Percentiles rank a stretch among this genome's conserved stretches.
phyloP scores from a whole-genome alignment of 805 yeast species.

The Dipodascus geniculatus region DNA sequence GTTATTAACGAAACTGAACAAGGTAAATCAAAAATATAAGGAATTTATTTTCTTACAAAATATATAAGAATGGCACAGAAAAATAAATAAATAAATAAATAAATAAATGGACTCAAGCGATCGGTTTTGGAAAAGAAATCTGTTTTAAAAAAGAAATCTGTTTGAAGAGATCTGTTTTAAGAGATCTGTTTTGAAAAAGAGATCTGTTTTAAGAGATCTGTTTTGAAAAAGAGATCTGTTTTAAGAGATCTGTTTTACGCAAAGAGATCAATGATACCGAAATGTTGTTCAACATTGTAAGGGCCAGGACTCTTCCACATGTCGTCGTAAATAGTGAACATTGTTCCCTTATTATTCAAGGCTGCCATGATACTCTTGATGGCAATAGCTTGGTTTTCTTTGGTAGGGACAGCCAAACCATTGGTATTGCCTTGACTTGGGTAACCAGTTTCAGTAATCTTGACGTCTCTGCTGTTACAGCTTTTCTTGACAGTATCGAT shows the following conservation, averaged over 20 bases:
- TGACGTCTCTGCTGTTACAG: conserved; percentile 44
- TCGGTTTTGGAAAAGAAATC: too few species aligned
- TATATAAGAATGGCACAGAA: not conserved
- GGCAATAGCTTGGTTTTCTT: conserved; percentile 61
- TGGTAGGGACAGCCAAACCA: conserved; percentile 63
- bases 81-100: conserved; percentile 2
- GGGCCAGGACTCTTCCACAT: conserved; percentile 80
- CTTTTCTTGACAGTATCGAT: conserved; percentile 37
- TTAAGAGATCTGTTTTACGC: not conserved
- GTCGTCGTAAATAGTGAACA: conserved; percentile 74
- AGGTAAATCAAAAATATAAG: not conserved
- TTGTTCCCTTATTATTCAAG: conserved; percentile 41
- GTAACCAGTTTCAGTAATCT: conserved; percentile 81
- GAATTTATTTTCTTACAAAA: not conserved
- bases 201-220: not conserved
- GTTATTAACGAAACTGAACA: conserved; percentile 9
- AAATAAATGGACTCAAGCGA: too few species aligned
- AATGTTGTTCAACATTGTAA: conserved; percentile 77
- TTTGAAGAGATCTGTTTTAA: not conserved
- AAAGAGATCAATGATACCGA: conserved; percentile 37
- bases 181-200: too few species aligned
- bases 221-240: too few species aligned
- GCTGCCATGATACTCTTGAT: conserved; percentile 48
- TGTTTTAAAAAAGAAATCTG: not conserved
- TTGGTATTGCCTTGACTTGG: conserved; percentile 63